phyloP scores from a whole-genome alignment of 1,139 yeast genomes.

The Candida pseudocylindracea region DNA sequence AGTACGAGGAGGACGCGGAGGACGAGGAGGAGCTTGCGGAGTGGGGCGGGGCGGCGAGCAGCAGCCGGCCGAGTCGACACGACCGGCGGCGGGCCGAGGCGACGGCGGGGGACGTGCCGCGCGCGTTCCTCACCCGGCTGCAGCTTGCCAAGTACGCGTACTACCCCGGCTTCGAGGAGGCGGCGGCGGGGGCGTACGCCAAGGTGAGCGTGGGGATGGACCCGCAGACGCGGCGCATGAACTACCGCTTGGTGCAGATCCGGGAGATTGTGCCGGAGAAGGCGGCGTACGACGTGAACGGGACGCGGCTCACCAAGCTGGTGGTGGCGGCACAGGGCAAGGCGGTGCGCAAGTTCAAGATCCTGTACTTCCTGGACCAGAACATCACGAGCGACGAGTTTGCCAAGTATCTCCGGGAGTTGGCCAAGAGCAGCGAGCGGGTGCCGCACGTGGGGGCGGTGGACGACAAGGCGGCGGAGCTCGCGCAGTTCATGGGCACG shows the following conservation, averaged over 20 bases:
- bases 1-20: slow-evolving; percentile 18
- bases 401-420: slow-evolving; percentile 38
- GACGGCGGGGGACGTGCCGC: slow-evolving; percentile 37
- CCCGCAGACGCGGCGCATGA: slow-evolving; percentile 34
- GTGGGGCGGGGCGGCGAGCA: slow-evolving; percentile 21
- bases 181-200: slow-evolving; percentile 55
- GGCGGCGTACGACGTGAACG: slow-evolving; percentile 28
- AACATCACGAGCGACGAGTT: slow-evolving; percentile 49
- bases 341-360: slow-evolving; percentile 44
- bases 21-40: slow-evolving; percentile 19
- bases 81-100: slow-evolving; percentile 12
- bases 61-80: slow-evolving; percentile 5
- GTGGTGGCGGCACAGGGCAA: slow-evolving; percentile 43
- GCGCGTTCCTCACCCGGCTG: slow-evolving; percentile 55
- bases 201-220: slow-evolving; percentile 63
- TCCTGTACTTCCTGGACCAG: slow-evolving; percentile 63
- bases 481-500: slow-evolving; percentile 37
- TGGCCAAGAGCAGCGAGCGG: slow-evolving; percentile 33
- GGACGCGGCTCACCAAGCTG: slow-evolving; percentile 34
- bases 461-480: slow-evolving; percentile 39
- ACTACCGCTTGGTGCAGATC: slow-evolving; percentile 70
- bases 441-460: slow-evolving; percentile 46
- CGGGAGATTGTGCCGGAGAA: slow-evolving; percentile 39
- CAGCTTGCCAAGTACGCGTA: slow-evolving; percentile 56
- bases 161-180: slow-evolving; percentile 57